Percentiles rank a stretch among this genome's conserved stretches.
phyloP scores from a whole-genome alignment of 2,329 filamentous ascomycete species.

The Alternaria angustiovoidea region DNA sequence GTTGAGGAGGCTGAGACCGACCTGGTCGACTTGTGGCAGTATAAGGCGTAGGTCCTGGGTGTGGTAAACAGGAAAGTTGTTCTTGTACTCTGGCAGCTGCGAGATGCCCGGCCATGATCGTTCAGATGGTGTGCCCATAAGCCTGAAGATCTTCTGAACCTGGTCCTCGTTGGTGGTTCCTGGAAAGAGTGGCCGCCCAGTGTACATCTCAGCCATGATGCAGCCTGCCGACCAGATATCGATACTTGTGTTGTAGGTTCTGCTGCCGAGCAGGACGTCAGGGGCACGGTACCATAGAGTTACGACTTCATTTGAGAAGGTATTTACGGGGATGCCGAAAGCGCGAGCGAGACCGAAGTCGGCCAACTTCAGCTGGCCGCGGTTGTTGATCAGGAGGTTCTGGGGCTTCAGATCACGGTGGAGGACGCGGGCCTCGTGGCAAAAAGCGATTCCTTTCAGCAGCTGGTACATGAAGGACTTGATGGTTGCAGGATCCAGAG shows the following conservation, averaged over 20 bases:
- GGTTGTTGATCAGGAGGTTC: conserved; percentile 93
- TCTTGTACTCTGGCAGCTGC: conserved; percentile 97
- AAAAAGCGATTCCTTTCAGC: conserved; percentile 94
- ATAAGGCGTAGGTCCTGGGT: conserved; percentile 90
- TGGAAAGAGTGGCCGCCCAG: conserved; percentile 91
- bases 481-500: conserved; percentile 87
- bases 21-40: conserved; percentile 85
- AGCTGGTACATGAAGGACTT: conserved; percentile 99
- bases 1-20: conserved; percentile 85
- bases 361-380: conserved; percentile 88
- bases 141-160: conserved; percentile 93
- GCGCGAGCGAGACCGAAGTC: conserved; percentile 94
- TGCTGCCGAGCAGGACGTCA: conserved; percentile 89
- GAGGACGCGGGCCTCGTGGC: conserved; percentile 94
- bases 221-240: conserved; percentile 99
- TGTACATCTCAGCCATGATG: conserved; percentile 99
- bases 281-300: conserved; percentile 98
- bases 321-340: conserved; percentile 97
- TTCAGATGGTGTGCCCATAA: conserved; percentile 98
- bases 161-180: conserved; percentile 99
- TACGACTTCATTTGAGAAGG: conserved; percentile 97
- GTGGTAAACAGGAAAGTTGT: conserved; percentile 90
- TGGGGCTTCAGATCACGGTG: conserved; percentile 97
- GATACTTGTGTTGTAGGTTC: conserved; percentile 99
- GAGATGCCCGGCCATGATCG: conserved; percentile 95